phyloP scores from a whole-genome alignment of 1,139 yeast species.

The Debaryomyces nepalensis region DNA sequence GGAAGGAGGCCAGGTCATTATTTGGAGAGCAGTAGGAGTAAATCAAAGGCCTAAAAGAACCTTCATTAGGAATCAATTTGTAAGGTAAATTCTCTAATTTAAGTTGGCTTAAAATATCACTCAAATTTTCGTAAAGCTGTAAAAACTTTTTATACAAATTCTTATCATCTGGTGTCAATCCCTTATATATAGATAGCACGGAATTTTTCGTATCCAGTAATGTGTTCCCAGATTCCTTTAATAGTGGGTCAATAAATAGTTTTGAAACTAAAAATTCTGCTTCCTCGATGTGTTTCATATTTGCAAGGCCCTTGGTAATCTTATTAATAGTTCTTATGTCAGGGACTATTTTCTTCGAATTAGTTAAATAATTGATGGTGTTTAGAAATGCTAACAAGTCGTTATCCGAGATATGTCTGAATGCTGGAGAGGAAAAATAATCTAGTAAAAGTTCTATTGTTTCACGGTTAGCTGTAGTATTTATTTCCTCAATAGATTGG shows the following conservation, averaged over 20 bases:
- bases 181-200: conserved; percentile 21
- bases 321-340: conserved; percentile 27
- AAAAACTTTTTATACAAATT: conserved; percentile 23
- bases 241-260: conserved; percentile 12
- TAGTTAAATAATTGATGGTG: conserved; percentile 5
- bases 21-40: conserved; percentile 19
- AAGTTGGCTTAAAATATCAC: conserved; percentile 41
- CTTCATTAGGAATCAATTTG: conserved; percentile 29
- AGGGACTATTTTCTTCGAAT: conserved; percentile 12
- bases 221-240: conserved; percentile 2
- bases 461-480: conserved; percentile 13
- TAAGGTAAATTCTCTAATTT: no score
- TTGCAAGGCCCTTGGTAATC: conserved; percentile 21
- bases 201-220: conserved; percentile 8
- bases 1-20: conserved; percentile 13
- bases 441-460: conserved; percentile 20
- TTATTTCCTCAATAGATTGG: neutral
- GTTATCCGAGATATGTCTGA: conserved; percentile 2
- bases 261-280: conserved; percentile 19
- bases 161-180: conserved; percentile 26
- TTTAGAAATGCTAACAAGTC: conserved; percentile 6
- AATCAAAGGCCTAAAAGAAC: conserved; percentile 32
- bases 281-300: conserved; percentile 15
- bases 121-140: conserved; percentile 24
- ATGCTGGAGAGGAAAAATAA: conserved; percentile 17